These are phyloP conservation scores for Hyphopichia burtonii DNA, from an alignment of 1,139 yeast genomes.

Conservation along the genomic window DNA sequence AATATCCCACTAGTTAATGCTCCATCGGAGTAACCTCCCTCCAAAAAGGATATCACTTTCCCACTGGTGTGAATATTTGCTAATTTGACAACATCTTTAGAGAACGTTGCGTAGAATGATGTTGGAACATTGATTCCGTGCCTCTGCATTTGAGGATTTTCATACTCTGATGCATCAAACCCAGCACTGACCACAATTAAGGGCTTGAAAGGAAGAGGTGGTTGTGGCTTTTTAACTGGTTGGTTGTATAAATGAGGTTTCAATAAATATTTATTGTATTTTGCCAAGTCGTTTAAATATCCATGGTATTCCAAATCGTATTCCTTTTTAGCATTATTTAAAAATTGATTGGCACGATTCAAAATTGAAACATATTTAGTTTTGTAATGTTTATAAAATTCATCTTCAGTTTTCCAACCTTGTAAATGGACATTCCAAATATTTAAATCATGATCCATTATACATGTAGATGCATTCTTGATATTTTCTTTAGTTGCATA, in stretches of 20 bases:
- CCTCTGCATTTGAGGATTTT: conserved; percentile 80
- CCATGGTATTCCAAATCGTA: conserved; percentile 40
- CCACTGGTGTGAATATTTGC: conserved; percentile 64
- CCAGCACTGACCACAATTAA: conserved; percentile 79
- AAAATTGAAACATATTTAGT: conserved; percentile 62
- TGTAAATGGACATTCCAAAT: conserved; percentile 86
- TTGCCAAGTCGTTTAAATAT: conserved; percentile 26
- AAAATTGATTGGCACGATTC: conserved; percentile 67
- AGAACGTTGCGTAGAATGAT: conserved; percentile 70
- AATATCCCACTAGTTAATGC: conserved; percentile 80
- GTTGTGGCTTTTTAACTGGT: conserved; percentile 26
- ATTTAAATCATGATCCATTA: conserved; percentile 75
- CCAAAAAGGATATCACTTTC: conserved; percentile 67
- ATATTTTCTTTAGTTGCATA: conserved; percentile 72
- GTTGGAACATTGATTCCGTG: conserved; percentile 86
- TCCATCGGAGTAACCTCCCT: conserved; percentile 87
- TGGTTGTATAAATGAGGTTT: conserved; percentile 29
- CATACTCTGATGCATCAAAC: conserved; percentile 86
- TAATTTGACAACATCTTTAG: conserved; percentile 67
- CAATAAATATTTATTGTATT: conserved; percentile 26
- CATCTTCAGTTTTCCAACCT: conserved; percentile 60
- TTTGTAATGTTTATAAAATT: conserved; percentile 64
- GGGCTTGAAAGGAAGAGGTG: conserved; percentile 63
- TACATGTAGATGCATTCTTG: conserved; percentile 76
- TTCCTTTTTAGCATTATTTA: conserved; percentile 48